These are phyloP conservation scores for Metschnikowia similis DNA, from an alignment of 805 yeast species.

Conservation along the genomic window DNA sequence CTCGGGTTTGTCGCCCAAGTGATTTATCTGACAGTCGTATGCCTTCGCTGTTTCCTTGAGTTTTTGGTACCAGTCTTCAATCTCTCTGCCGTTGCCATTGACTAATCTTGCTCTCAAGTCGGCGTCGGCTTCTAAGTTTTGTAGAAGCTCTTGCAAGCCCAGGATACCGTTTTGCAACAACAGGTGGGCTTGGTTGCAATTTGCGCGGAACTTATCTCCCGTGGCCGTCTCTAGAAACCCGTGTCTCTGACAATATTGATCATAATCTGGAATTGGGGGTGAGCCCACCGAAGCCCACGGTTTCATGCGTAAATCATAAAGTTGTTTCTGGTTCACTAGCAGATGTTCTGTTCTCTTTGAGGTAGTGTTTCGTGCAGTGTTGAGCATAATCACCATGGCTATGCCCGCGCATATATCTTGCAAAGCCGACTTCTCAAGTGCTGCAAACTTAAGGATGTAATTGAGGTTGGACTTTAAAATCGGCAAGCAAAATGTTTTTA, in stretches of 20 bases:
- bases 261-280: constrained; percentile 58
- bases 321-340: constrained; percentile 14
- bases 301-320: constrained; percentile 58
- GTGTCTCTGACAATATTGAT: constrained; percentile 22
- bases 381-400: constrained; percentile 3
- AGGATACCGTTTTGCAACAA: constrained; percentile 3
- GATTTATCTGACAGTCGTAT: constrained; percentile 6
- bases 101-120: constrained; percentile 3
- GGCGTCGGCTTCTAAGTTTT: constrained; percentile 7
- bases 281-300: constrained; percentile 77
- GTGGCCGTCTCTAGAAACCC: background rate
- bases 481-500: constrained; percentile 34
- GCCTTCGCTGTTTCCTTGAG: constrained; percentile 12
- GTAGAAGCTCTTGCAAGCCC: constrained; percentile 4
- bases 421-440: constrained; percentile 20
- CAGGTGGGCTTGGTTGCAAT: background rate
- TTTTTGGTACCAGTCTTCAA: constrained; percentile 6
- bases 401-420: constrained; percentile 18
- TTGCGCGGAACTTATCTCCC: background rate
- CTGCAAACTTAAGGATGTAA: constrained; percentile 22
- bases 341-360: background rate
- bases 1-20: background rate
- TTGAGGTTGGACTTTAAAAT: constrained; percentile 23
- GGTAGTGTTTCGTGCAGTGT: background rate
- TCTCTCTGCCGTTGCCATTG: constrained; percentile 4